phyloP scores from a whole-genome alignment of 352 stramenopile species.

The Pythium volutum region DNA sequence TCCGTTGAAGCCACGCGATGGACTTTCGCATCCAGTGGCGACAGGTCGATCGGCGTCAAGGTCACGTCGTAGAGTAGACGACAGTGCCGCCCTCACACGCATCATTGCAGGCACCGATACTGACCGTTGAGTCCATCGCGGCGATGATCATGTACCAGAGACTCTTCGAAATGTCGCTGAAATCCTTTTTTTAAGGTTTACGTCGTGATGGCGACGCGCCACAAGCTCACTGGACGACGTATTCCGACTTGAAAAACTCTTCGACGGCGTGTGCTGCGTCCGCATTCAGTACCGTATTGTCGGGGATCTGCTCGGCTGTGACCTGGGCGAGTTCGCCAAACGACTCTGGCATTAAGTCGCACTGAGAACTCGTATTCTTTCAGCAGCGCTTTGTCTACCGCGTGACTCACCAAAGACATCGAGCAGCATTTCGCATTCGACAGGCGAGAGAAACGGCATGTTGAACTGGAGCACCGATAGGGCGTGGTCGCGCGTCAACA shows the following conservation, averaged over 20 bases:
- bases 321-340: slow-evolving; percentile 48
- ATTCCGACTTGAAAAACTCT: slow-evolving; percentile 71
- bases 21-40: background rate
- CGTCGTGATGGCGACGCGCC: no score
- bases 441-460: slow-evolving; percentile 52
- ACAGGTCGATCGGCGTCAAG: no score
- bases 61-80: no score
- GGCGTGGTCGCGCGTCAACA: slow-evolving; percentile 47
- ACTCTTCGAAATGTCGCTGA: no score
- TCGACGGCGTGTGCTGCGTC: slow-evolving; percentile 56
- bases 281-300: slow-evolving; percentile 60
- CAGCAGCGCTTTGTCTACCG: background rate
- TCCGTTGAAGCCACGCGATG: background rate
- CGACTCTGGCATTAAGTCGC: slow-evolving; percentile 29
- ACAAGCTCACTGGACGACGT: slow-evolving; percentile 44
- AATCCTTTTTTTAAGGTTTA: no score
- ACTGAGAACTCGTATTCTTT: background rate
- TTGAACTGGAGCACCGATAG: slow-evolving; percentile 42
- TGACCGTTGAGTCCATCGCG: no score
- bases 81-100: no score
- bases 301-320: slow-evolving; percentile 47
- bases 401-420: slow-evolving; percentile 55
- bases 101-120: no score
- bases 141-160: no score
- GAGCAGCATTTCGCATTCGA: slow-evolving; percentile 79